Evolutionary conservation across 352 stramenopile genomes (phyloP).

Genomic region (Thraustochytrium striatum): DNA sequence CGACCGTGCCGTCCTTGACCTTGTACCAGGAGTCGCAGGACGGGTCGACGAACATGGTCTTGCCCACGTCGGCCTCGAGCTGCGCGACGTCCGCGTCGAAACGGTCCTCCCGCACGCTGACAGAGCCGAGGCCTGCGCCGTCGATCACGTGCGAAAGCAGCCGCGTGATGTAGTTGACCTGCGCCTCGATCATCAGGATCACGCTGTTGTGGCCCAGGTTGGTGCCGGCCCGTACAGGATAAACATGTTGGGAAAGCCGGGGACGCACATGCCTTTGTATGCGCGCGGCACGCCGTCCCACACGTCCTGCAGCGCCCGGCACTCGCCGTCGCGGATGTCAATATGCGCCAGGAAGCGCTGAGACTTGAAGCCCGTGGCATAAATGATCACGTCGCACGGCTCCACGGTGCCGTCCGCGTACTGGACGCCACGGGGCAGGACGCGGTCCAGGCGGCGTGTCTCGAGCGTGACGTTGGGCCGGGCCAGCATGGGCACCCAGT

Average conservation of each 20-base stretch:
- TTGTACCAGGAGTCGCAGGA: conserved; percentile 45
- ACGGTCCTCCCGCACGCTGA: conserved; percentile 5
- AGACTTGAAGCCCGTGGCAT: conserved; percentile 47
- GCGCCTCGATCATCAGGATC: conserved; percentile 47
- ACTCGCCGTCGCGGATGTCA: not conserved
- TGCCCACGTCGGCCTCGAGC: conserved; percentile 22
- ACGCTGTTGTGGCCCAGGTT: conserved; percentile 42
- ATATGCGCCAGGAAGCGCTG: conserved; percentile 18
- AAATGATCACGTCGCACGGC: conserved; percentile 32
- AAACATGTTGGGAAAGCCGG: conserved; percentile 46
- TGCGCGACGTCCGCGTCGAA: conserved; percentile 4
- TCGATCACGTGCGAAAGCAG: conserved; percentile 27
- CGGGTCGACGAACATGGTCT: conserved; percentile 24
- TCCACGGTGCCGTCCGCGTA: conserved; percentile 16
- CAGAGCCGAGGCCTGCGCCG: not conserved
- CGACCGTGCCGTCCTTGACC: conserved; percentile 1
- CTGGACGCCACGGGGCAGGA: not conserved
- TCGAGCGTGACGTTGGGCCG: conserved; percentile 38
- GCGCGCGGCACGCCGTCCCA: conserved; percentile 6
- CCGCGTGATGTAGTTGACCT: conserved; percentile 26
- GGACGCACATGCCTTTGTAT: conserved; percentile 32
- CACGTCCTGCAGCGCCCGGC: conserved; percentile 6
- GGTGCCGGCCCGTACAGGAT: conserved; percentile 39
- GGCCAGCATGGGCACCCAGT: conserved; percentile 49
- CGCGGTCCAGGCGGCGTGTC: not conserved